phyloP scores from a whole-genome alignment of 352 stramenopile species.

The Pythium brachiatum region DNA sequence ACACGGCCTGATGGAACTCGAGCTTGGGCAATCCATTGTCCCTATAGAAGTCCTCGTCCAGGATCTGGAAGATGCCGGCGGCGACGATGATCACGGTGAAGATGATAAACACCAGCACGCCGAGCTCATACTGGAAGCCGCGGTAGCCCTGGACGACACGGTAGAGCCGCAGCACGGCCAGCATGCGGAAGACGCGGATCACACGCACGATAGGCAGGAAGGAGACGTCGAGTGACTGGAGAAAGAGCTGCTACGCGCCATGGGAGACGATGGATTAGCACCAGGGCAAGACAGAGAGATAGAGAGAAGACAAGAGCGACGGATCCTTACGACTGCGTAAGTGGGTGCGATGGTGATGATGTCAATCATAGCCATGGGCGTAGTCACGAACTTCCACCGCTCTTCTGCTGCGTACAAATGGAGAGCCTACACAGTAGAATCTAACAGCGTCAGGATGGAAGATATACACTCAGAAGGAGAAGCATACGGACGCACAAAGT shows the following conservation, averaged over 20 bases:
- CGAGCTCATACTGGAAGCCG: conserved; percentile 62
- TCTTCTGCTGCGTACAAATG: conserved; percentile 43
- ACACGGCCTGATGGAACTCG: conserved; percentile 62
- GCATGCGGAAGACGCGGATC: conserved; percentile 53
- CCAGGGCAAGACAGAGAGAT: background rate
- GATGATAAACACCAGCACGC: conserved; percentile 56
- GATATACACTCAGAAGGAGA: too few species aligned
- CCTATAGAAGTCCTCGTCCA: conserved; percentile 54
- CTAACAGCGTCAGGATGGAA: too few species aligned
- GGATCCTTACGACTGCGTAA: conserved; percentile 34
- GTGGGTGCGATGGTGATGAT: conserved; percentile 52
- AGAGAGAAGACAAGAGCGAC: background rate
- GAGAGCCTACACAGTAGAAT: conserved; percentile 27
- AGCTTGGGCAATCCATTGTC: conserved; percentile 29
- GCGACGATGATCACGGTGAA: conserved; percentile 57
- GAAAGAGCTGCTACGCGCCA: conserved; percentile 30
- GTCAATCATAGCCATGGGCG: conserved; percentile 53
- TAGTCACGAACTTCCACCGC: conserved; percentile 39
- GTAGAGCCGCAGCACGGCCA: conserved; percentile 56
- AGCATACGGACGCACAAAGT: conserved; percentile 35
- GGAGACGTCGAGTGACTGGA: conserved; percentile 34
- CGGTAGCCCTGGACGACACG: conserved; percentile 50
- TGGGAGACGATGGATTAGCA: background rate
- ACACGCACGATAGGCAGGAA: conserved; percentile 49
- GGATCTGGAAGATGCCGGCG: conserved; percentile 51